Evolutionary conservation across 2,329 filamentous ascomycete genomes (phyloP).

Genomic region (Nothopassalora personata): DNA sequence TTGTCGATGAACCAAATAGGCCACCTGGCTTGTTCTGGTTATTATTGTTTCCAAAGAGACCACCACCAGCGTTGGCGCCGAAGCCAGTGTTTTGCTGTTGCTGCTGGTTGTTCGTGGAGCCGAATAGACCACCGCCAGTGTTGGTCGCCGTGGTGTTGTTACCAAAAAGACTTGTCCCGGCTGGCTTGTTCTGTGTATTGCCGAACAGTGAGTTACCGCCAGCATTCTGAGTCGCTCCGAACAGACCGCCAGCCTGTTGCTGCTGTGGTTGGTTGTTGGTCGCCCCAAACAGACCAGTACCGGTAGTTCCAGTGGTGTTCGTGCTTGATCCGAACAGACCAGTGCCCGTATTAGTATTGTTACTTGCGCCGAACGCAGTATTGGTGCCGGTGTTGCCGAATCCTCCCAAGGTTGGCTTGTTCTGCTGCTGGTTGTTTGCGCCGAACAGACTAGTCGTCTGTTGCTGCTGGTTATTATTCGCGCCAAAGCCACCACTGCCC

Average conservation of each 20-base stretch:
- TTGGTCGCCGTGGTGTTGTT: constrained; percentile 12
- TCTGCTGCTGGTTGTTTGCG: constrained; percentile 31
- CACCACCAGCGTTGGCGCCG: constrained; percentile 27
- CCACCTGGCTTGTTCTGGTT: constrained; percentile 32
- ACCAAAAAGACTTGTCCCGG: constrained; percentile 29
- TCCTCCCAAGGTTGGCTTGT: constrained; percentile 25
- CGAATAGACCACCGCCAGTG: constrained; percentile 22
- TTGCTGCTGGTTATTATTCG: constrained; percentile 33
- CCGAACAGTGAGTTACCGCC: constrained; percentile 36
- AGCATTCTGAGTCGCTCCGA: constrained; percentile 37
- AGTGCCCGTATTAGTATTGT: constrained; percentile 25
- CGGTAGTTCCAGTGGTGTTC: constrained; percentile 18
- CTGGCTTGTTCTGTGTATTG: constrained; percentile 26
- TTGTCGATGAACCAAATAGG: constrained; percentile 35
- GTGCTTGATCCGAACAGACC: constrained; percentile 18
- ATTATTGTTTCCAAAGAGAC: constrained; percentile 38
- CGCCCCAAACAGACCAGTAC: constrained; percentile 23
- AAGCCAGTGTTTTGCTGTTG: constrained; percentile 9
- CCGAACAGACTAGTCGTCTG: constrained; percentile 31
- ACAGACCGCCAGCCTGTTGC: constrained; percentile 27
- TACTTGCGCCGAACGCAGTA: constrained; percentile 33
- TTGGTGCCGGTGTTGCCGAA: constrained; percentile 14
- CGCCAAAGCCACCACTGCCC: constrained; percentile 37
- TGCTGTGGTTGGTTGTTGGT: constrained; percentile 23
- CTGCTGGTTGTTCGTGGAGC: constrained; percentile 22